Evolutionary conservation across 805 yeast species (phyloP).

Genomic region (Clavispora asparagi): DNA sequence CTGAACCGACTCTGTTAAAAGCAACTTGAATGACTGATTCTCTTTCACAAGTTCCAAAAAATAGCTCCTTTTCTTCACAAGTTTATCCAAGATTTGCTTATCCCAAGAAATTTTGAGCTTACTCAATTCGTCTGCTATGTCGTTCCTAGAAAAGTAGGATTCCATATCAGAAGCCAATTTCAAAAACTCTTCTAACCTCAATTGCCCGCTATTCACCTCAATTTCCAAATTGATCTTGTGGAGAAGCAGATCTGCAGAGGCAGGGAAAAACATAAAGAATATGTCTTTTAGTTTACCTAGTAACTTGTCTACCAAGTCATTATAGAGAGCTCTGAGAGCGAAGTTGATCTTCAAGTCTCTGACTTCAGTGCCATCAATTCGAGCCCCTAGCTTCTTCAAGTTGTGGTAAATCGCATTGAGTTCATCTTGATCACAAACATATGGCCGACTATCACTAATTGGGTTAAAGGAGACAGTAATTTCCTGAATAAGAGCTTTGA

Average conservation of each 20-base stretch:
- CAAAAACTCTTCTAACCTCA: slow-evolving; percentile 2
- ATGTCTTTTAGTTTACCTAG: slow-evolving; percentile 2
- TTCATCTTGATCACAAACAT: slow-evolving; percentile 12
- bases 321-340: slow-evolving; percentile 3
- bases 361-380: slow-evolving; percentile 11
- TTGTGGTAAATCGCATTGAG: slow-evolving; percentile 15
- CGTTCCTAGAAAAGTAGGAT: slow-evolving; percentile 6
- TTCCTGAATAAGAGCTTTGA: slow-evolving; percentile 22
- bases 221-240: slow-evolving; percentile 1
- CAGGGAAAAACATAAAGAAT: slow-evolving; percentile 5
- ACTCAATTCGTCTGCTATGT: slow-evolving; percentile 4
- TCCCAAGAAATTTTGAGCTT: slow-evolving; percentile 9
- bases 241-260: background rate
- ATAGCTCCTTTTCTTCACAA: slow-evolving; percentile 4
- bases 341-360: slow-evolving; percentile 6
- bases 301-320: background rate
- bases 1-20: background rate
- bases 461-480: slow-evolving; percentile 14
- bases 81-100: slow-evolving; percentile 6
- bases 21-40: background rate
- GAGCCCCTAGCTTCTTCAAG: slow-evolving; percentile 15
- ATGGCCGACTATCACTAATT: slow-evolving; percentile 1
- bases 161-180: slow-evolving; percentile 4
- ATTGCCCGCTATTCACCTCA: background rate
- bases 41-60: background rate